phyloP scores from a whole-genome alignment of 2,329 filamentous ascomycete species.

The Cercospora sp. region DNA sequence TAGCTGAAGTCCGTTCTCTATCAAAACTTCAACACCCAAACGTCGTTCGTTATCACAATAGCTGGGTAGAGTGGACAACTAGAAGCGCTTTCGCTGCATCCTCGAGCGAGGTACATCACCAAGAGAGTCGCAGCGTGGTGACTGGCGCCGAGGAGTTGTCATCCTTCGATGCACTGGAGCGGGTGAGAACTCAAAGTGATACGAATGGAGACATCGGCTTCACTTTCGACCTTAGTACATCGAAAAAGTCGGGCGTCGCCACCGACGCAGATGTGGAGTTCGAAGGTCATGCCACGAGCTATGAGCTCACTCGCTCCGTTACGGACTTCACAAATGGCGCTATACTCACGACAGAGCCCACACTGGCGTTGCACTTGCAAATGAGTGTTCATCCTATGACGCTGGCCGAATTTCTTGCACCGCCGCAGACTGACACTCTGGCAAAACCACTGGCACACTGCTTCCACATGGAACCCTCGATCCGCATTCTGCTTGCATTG shows the following conservation, averaged over 20 bases:
- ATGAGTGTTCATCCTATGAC: constrained; percentile 67
- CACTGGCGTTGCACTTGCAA: constrained; percentile 63
- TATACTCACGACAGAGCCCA: constrained; percentile 26
- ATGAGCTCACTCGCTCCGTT: constrained; percentile 3
- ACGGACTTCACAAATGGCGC: constrained; percentile 16
- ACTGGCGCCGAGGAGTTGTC: constrained; percentile 32
- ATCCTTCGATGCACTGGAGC: constrained; percentile 14
- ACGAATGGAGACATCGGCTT: constrained; percentile 18
- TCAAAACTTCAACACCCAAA: constrained; percentile 65
- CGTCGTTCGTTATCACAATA: constrained; percentile 65
- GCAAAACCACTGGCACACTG: constrained; percentile 53
- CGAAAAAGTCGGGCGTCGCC: background rate
- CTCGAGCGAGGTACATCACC: constrained; percentile 22
- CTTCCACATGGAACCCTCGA: constrained; percentile 60
- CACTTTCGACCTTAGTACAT: constrained; percentile 22
- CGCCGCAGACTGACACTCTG: constrained; percentile 25
- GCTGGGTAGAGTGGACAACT: constrained; percentile 59
- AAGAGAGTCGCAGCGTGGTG: constrained; percentile 3
- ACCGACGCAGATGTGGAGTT: background rate
- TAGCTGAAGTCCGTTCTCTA: constrained; percentile 62
- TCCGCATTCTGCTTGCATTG: constrained; percentile 60
- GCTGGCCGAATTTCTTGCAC: constrained; percentile 58
- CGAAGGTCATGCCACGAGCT: background rate
- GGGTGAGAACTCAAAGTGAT: constrained; percentile 25
- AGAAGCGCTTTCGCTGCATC: background rate